Base-by-base conservation (phyloP, 257 asterid species). In the Salvia hispanica region DNA sequence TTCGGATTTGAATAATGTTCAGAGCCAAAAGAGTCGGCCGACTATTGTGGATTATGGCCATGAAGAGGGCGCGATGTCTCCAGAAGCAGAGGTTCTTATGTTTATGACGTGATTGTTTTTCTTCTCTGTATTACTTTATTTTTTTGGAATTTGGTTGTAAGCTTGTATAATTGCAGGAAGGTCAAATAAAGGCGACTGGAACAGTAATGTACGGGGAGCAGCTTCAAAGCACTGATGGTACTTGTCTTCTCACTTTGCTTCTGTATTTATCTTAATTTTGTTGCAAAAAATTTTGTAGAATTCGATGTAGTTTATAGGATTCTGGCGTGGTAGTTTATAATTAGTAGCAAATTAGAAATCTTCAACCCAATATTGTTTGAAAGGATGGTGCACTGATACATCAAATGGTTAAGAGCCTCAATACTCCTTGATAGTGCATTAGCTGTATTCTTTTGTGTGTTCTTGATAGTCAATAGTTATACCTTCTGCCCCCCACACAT, bases 21-120 rank as follows among this genome's bases (percentile, higher is more conserved):
- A 73, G 67, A 75, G 11, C 69, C 78, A 78, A 56, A 79, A 77
- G 79, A 77, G 58, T 33, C 80, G 79, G 25, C 62, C 81, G 70
- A 75, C 88, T 12, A 88, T 89, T 37, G 95, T 88, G 64, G 95
- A 89, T 80, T 92, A 92, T 40, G 98, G 89, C 40, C 96, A 92
- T 3, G 98, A 89, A 74, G 98, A 89, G 75, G 89, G 85, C 8
- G 90, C 86, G 1, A 73, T 92, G 91, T 85, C 98, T 42, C 96
- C 96, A n/a, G 98, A 92, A 50, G 77, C 84, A 18, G 98, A 89
- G 96, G 98, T 89, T 70, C 64, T 43, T 15, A 18, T 53, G 16
- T 58, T 65, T 21, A 33, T 0, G 18, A 28, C 8, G 25, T 46
- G 4, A 18, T 34, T 25, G 31, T 25, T 25, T 25, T 25, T 62